These are phyloP conservation scores for Mangifera indica DNA, from an alignment of 345 rosid genomes.

Conservation along the genomic window DNA sequence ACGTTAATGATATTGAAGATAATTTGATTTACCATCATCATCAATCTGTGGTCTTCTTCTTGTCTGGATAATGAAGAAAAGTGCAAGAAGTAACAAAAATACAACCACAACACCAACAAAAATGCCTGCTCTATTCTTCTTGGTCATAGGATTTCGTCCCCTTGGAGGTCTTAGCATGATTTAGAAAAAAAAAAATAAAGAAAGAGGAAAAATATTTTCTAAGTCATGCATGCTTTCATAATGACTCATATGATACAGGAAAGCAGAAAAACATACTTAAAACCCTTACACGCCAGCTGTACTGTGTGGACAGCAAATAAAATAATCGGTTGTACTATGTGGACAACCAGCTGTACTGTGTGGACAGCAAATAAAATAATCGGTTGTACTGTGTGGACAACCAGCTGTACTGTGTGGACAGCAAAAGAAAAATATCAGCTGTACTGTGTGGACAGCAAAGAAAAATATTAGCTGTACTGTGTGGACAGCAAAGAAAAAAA, in stretches of 20 bases:
- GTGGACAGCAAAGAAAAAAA: no score
- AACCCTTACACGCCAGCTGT: slow-evolving; percentile 45
- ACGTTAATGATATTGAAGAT: background rate
- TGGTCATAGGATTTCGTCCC: no score
- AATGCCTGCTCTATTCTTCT: slow-evolving; percentile 42
- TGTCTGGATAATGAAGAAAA: slow-evolving; percentile 39
- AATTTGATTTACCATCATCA: slow-evolving; percentile 56
- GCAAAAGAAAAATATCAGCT: no score
- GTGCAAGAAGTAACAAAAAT: slow-evolving; percentile 29
- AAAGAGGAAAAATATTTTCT: no score
- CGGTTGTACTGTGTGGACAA: no score
- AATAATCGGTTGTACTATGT: slow-evolving; percentile 37
- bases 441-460: no score
- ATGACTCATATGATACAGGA: no score
- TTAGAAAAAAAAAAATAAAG: slow-evolving; percentile 35
- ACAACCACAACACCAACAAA: slow-evolving; percentile 55
- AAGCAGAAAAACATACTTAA: background rate
- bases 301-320: slow-evolving; percentile 58
- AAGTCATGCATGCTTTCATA: no score
- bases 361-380: no score
- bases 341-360: no score
- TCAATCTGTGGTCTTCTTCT: slow-evolving; percentile 37
- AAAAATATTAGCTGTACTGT: no score
- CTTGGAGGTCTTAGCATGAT: slow-evolving; percentile 56
- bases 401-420: no score